Percentiles rank a stretch among this genome's conserved stretches.
phyloP scores from a whole-genome alignment of 345 rosid species.

The Dovyalis caffra region DNA sequence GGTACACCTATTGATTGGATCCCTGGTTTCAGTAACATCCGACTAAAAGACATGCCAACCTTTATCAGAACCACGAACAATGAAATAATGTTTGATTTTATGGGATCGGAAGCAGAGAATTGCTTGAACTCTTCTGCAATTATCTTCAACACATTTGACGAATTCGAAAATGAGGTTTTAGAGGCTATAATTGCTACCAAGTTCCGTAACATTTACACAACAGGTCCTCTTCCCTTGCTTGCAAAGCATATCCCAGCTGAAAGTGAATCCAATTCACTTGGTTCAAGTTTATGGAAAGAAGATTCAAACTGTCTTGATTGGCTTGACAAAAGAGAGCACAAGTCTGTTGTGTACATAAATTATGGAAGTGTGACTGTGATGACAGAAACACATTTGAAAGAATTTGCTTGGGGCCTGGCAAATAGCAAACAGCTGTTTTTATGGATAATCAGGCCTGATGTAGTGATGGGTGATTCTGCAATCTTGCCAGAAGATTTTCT shows the following conservation, averaged over 20 bases:
- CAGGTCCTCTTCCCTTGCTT: conserved; percentile 42
- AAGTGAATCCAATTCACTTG: conserved; percentile 9
- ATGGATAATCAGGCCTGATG: conserved; percentile 37
- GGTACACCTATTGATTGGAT: conserved; percentile 39
- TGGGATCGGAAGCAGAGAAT: conserved; percentile 17
- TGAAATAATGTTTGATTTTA: conserved; percentile 29
- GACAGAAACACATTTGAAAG: conserved; percentile 24
- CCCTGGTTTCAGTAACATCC: conserved; percentile 33
- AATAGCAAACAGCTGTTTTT: conserved; percentile 30
- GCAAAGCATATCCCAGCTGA: conserved; percentile 11
- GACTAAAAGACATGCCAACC: conserved; percentile 41
- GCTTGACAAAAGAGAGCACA: conserved; percentile 21
- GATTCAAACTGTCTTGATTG: conserved; percentile 26
- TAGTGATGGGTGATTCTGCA: conserved; percentile 27
- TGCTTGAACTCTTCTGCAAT: conserved; percentile 27
- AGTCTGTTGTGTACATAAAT: conserved; percentile 32
- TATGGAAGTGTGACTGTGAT: conserved; percentile 34
- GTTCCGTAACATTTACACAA: conserved; percentile 22
- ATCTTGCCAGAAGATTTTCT: conserved; percentile 21
- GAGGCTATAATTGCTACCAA: conserved; percentile 21
- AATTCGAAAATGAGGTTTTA: too few relatives aligned
- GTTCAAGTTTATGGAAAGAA: conserved; percentile 34
- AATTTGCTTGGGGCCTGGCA: conserved; percentile 45
- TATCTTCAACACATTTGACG: too few relatives aligned
- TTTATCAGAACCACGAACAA: conserved; percentile 31